These are phyloP conservation scores for Lonicera japonica DNA, from an alignment of 129 eudicot species.

Conservation along the genomic window DNA sequence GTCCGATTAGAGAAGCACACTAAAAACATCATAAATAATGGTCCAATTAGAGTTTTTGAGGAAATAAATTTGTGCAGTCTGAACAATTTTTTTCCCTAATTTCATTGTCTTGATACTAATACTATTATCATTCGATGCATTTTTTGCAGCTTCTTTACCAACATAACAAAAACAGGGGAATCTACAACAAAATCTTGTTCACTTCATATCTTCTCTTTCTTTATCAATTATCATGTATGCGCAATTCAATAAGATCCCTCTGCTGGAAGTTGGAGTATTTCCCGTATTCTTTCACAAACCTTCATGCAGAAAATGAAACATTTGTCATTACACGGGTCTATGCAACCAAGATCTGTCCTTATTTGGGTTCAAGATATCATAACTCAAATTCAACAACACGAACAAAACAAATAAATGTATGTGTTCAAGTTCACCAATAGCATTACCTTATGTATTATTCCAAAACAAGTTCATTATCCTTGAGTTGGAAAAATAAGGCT, in stretches of 20 bases:
- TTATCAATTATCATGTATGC: background rate
- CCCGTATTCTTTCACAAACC: conserved; percentile 81
- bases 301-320: conserved; percentile 14
- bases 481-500: background rate
- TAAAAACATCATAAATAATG: no score
- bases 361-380: background rate
- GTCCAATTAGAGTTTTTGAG: no score
- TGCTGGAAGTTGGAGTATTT: conserved; percentile 62
- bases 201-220: background rate
- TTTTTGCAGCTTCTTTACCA: background rate
- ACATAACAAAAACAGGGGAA: background rate
- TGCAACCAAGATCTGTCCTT: no score
- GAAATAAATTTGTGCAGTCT: no score
- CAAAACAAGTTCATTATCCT: background rate
- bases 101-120: no score
- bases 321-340: background rate
- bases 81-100: no score
- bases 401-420: no score
- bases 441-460: no score
- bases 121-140: no score
- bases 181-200: background rate
- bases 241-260: conserved; percentile 15
- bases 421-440: no score
- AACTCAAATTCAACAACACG: background rate
- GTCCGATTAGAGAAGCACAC: no score